Conservation (phyloP, 2,329 filamentous ascomycete species). For the Talaromyces sp. region DNA sequence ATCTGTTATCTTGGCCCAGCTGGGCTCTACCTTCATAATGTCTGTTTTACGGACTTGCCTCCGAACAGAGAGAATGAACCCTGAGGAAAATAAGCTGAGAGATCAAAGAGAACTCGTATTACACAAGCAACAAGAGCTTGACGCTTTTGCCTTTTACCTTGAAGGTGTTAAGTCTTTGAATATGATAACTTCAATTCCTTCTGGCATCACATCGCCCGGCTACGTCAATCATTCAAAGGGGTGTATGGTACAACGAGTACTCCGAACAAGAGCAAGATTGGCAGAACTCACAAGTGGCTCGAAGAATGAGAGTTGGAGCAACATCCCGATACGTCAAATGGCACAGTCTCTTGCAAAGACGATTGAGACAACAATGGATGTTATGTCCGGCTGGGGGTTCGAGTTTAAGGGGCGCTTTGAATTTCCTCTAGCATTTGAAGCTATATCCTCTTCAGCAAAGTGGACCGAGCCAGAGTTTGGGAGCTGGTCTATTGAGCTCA, state of each 20-base stretch:
- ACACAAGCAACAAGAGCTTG: constrained; percentile 35
- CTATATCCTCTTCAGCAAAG: constrained; percentile 2
- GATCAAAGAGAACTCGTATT: constrained; percentile 24
- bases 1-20: constrained; percentile 38
- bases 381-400: constrained; percentile 28
- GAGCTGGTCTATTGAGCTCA: constrained; percentile 18
- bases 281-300: constrained; percentile 25
- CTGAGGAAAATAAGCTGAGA: constrained; percentile 31
- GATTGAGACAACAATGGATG: constrained; percentile 34
- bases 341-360: constrained; percentile 24
- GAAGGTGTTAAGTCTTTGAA: constrained; percentile 27
- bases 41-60: constrained; percentile 38
- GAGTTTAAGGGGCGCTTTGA: neutral
- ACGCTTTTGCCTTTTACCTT: constrained; percentile 35
- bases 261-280: constrained; percentile 26
- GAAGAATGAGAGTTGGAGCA: constrained; percentile 23
- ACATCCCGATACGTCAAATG: constrained; percentile 30
- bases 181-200: constrained; percentile 9
- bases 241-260: constrained; percentile 10
- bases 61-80: constrained; percentile 34
- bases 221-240: neutral
- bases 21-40: constrained; percentile 43
- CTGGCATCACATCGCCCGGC: no score
- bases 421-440: constrained; percentile 26
- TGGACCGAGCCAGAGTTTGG: constrained; percentile 2